Conservation (phyloP, 2,329 filamentous ascomycete genomes). For the Aspergillus ochraceoroseus region DNA sequence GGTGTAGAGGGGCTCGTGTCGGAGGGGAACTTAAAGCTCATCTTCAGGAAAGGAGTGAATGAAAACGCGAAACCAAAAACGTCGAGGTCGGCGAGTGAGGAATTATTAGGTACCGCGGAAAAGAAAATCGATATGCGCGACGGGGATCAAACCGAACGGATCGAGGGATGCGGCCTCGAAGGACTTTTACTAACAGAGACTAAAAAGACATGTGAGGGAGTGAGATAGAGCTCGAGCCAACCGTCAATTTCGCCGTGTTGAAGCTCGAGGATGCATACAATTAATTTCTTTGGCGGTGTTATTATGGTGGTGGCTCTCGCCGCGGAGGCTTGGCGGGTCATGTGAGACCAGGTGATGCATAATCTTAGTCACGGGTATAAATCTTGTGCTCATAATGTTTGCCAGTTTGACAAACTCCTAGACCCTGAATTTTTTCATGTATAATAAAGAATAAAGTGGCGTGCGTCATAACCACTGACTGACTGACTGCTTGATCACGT, state of each 20-base stretch:
- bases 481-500: too few relatives aligned
- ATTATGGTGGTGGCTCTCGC: slow-evolving; percentile 5
- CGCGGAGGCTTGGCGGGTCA: slow-evolving; percentile 20
- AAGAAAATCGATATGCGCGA: slow-evolving; percentile 5
- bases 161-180: too few relatives aligned
- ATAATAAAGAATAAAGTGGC: too few relatives aligned
- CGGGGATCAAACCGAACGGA: background rate
- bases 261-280: slow-evolving; percentile 7
- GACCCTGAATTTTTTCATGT: too few relatives aligned
- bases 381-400: too few relatives aligned
- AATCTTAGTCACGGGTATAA: background rate
- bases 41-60: slow-evolving; percentile 17
- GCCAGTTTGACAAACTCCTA: too few relatives aligned
- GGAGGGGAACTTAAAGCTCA: slow-evolving; percentile 37
- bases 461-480: too few relatives aligned
- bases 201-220: too few relatives aligned
- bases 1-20: slow-evolving; percentile 40
- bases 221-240: too few relatives aligned
- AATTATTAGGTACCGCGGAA: slow-evolving; percentile 7
- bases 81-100: slow-evolving; percentile 2
- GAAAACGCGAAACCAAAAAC: background rate
- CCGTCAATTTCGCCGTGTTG: background rate
- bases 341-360: slow-evolving; percentile 16
- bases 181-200: too few relatives aligned
- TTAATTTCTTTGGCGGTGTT: slow-evolving; percentile 7